Evolutionary conservation across 345 rosid species (phyloP), one percentile per base, ranked within the genome.

Genomic region (Gossypium mustelinum): DNA sequence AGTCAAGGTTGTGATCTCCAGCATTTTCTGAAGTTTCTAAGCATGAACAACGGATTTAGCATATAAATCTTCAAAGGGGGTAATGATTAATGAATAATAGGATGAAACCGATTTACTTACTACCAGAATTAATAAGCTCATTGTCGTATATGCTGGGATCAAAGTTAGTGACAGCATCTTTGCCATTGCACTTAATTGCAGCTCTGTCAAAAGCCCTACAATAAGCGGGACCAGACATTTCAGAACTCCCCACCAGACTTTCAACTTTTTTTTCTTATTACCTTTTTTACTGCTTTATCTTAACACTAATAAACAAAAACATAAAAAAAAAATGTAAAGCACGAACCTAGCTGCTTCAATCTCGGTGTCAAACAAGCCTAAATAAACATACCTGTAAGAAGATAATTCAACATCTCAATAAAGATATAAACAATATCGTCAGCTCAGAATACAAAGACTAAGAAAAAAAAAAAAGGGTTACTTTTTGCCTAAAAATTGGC

Each of bases 151-250:
- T 78, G 86, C 83, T 89, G 6, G 91, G 97, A 82, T 91, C 99
- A 72, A 95, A 95, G 70, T 95, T 93, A n/a, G 99, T 95, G 54
- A 95, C 97, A 22, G 99, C 99, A 20, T 93, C 99, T 82, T 95
- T 95, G 44, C 99, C 99, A 77, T 91, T 93, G 75, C 89, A 89
- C 80, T 90, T 95, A 18, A 95, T 92, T 43, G 99, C 99, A 47
- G 97, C 99, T 82, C 86, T 93, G 76, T 95, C 97, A 79, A 87
- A 91, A 75, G 93, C 90, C 82, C 97, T 90, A 76, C 39, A 68
- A 45, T 16, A 62, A 60, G 5, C 4, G 27, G 7, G 39, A 58
- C 41, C 64, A 59, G 34, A 44, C 29, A 12, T 45, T 62, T 62
- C 24, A 45, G 48, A 55, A 63, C n/a, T 34, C 7, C 14, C 60